Evolutionary conservation across 2,329 filamentous ascomycete genomes (phyloP), one percentile per base, ranked within the genome.

Genomic region (Coccinonectria pachysandricola): DNA sequence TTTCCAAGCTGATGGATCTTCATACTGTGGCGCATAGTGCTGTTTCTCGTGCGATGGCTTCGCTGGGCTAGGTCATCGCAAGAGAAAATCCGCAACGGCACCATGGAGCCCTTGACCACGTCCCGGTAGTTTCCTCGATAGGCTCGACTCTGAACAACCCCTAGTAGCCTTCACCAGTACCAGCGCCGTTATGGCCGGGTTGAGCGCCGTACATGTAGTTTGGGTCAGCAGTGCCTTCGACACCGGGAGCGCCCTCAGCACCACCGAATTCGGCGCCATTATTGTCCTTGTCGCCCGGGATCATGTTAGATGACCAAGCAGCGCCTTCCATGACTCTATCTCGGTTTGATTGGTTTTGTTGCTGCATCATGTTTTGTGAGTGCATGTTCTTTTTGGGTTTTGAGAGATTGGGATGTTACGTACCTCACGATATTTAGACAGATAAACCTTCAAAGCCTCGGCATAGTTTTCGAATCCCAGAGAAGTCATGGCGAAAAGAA

Each of bases 401-500:
- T n/a, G n/a, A n/a, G n/a, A n/a, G n/a, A n/a, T n/a, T n/a, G n/a
- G n/a, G n/a, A n/a, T n/a, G n/a, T n/a, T 25, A 45, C 80, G 74
- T 71, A 96, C 91, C 72, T 98, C 91, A 57, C 91, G 79, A 59
- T 96, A 98, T 54, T 95, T 91, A 34, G 87, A 85, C 21, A 98
- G 71, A 56, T 98, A 98, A 43, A 98, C 95, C 61, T 98, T 98
- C 32, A 98, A 68, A 2, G 91, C 91, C 57, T 98, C 91, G 14
- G 88, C 82, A 54, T 98, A 98, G 61, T 98, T 98, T 60, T 98
- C 91, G 56, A 98, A 98, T 1, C 91, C 91, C 18, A 98, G 71
- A 14, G 91, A 98, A 6, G 88, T 96, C 91, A 98, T 98, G 35
- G 91, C 91, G 53, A 96, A 98, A 23, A 98, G 65, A 34, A 98